Base-by-base conservation (phyloP, 495 filamentous ascomycete genomes). In the Neurospora tetrasperma region DNA sequence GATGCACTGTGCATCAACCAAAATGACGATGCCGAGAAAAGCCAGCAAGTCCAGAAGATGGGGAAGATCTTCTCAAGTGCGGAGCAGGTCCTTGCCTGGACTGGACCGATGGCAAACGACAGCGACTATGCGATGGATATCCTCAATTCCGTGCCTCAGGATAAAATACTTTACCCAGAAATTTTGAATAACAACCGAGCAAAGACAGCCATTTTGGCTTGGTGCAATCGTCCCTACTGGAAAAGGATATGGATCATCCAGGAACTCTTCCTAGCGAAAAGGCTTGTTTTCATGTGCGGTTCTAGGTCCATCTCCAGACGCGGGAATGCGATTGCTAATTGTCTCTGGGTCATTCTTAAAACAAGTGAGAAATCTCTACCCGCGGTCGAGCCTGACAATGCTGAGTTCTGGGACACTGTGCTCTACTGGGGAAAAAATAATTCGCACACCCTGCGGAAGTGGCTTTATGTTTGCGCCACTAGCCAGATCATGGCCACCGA, bases 1-100 rank as follows among this genome's bases (percentile, higher is more conserved):
- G 72, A 73, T 42, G 69, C 69, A 8, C 42, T 73, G 7, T 73
- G 72, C 11, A 73, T 73, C 72, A 73, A 73, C n/a, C 72, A 73
- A 31, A 42, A 18, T 0, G 69, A 73, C 42, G 10, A 31, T 7
- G 18, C 20, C 20, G 72, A 73, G 31, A 71, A 71, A 43, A 40
- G 10, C 20, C 18, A 42, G 7, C 72, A 73, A 27, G 27, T 71
- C 42, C n/a, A 7, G 18, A 27, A 54, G 69, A 73, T 73, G 72
- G 10, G 42, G 1, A 0, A 14, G 5, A 71, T 73, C 7, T 73
- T 48, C 31, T n/a, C 38, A 31, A 1, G 12, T 1, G 54, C 54
- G 23, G 12, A 31, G 0, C 11, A 62, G 54, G 54, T 62, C 0
- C 0, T 62, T 31, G 54, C 54, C 0, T 31, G 54, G 54, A 31